A percentile compares a stretch with the other conserved stretches of the same genome.
Evolutionary conservation across 2,329 filamentous ascomycete species (phyloP).

Genomic region (Fusarium tuaranense): DNA sequence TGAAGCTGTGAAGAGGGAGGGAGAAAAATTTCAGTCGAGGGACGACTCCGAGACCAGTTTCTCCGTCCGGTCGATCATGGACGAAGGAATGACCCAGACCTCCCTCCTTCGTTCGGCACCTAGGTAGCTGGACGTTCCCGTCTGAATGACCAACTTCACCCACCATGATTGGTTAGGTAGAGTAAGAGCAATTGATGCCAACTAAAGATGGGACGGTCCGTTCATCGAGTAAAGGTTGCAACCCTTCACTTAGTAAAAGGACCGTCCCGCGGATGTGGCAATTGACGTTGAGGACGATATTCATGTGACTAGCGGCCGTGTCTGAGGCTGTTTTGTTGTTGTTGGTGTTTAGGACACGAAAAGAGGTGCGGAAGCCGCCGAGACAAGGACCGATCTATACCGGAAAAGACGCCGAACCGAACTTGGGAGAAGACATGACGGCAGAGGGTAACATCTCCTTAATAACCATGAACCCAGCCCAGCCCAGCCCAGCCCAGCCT

Average conservation of each 20-base stretch:
- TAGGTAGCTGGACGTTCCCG: background rate
- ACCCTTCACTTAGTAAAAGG: slow-evolving; percentile 2
- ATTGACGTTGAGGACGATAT: slow-evolving; percentile 12
- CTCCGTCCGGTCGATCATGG: slow-evolving; percentile 11
- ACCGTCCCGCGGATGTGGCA: slow-evolving; percentile 10
- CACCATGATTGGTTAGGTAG: background rate
- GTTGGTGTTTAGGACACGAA: background rate
- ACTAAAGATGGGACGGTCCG: background rate
- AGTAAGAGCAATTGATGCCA: background rate
- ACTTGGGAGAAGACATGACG: slow-evolving; percentile 7
- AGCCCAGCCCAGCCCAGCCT: slow-evolving; percentile 3
- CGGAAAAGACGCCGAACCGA: slow-evolving; percentile 13
- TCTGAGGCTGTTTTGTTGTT: slow-evolving; percentile 6
- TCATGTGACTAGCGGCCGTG: slow-evolving; percentile 24
- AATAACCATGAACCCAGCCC: slow-evolving; percentile 18
- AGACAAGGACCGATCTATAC: slow-evolving; percentile 6
- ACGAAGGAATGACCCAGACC: slow-evolving; percentile 7
- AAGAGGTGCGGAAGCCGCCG: slow-evolving; percentile 7
- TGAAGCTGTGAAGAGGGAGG: slow-evolving; percentile 19
- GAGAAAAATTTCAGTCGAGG: slow-evolving; percentile 11
- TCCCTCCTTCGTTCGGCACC: slow-evolving; percentile 14
- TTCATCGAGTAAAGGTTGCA: slow-evolving; percentile 2
- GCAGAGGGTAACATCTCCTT: slow-evolving; percentile 15
- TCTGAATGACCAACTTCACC: background rate
- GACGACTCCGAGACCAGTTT: slow-evolving; percentile 21